These are phyloP conservation scores for Ustilago tritici DNA, from an alignment of 1,284 basidiomycete species.

Conservation along the genomic window DNA sequence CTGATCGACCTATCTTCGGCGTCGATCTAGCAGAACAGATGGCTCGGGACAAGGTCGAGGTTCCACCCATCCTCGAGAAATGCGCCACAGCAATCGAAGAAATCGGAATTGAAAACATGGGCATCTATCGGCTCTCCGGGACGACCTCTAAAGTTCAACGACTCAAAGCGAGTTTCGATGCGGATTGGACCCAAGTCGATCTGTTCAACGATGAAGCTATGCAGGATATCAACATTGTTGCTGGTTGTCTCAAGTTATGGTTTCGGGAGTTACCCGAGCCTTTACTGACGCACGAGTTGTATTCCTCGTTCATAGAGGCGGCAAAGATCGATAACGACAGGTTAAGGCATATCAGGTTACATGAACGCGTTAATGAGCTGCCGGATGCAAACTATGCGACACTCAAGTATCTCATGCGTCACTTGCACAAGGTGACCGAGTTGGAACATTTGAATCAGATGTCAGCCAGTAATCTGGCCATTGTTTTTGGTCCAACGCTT, in stretches of 20 bases:
- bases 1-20: constrained; percentile 77
- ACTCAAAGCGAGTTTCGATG: constrained; percentile 85
- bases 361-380: constrained; percentile 96
- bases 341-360: constrained; percentile 84
- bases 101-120: constrained; percentile 80
- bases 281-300: constrained; percentile 83
- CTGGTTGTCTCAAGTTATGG: constrained; percentile 94
- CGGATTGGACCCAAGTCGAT: constrained; percentile 68
- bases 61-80: constrained; percentile 88
- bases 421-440: constrained; percentile 76
- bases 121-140: constrained; percentile 93
- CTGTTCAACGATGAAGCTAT: constrained; percentile 69
- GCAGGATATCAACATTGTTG: constrained; percentile 93
- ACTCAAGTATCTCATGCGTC: constrained; percentile 93
- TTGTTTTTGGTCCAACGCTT: constrained; percentile 96
- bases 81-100: constrained; percentile 90
- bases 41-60: constrained; percentile 85
- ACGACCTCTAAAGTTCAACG: constrained; percentile 87
- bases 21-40: constrained; percentile 92
- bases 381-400: constrained; percentile 99
- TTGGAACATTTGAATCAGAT: constrained; percentile 81
- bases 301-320: constrained; percentile 93
- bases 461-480: constrained; percentile 91
- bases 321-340: constrained; percentile 82
- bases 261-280: constrained; percentile 96